Percentiles rank a stretch among this genome's conserved stretches.
Evolutionary conservation across 75 land plant genomes (phyloP).

Genomic region (Cupressus sempervirens): DNA sequence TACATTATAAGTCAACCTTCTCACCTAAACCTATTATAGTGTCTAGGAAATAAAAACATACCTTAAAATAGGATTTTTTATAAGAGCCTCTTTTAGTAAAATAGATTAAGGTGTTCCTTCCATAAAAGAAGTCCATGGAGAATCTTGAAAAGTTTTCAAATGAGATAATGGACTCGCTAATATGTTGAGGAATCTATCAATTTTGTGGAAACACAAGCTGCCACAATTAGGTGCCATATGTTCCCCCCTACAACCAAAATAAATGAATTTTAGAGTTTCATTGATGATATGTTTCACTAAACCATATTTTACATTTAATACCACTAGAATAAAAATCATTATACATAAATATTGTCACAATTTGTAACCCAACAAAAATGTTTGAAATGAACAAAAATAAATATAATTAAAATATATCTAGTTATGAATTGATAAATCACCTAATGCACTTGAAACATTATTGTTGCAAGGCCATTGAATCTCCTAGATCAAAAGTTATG

Average conservation of each 20-base stretch:
- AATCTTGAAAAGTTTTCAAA: constrained; percentile 40
- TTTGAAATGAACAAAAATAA: not conserved
- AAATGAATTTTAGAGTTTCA: not conserved
- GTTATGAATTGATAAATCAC: constrained; percentile 2
- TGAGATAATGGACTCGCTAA: constrained; percentile 48
- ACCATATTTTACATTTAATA: not conserved
- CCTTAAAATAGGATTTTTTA: constrained; percentile 83
- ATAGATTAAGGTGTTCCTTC: constrained; percentile 65
- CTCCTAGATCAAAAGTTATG: constrained; percentile 33
- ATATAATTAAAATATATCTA: not conserved
- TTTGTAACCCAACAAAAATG: not conserved
- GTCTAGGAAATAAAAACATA: constrained; percentile 16
- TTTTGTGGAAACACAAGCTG: constrained; percentile 85
- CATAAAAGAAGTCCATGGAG: constrained; percentile 80
- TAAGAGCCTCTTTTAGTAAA: constrained; percentile 56
- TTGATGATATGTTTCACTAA: not conserved
- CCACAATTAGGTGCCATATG: constrained; percentile 86
- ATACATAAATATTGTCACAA: not conserved
- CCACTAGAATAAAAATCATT: not conserved
- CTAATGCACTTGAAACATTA: constrained; percentile 50
- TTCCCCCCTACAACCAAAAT: constrained; percentile 66
- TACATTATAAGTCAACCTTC: not conserved
- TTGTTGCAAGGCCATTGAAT: constrained; percentile 37
- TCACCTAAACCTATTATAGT: constrained; percentile 1
- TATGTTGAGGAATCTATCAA: constrained; percentile 86